These are phyloP conservation scores for Zasmidium citrigriseum DNA, from an alignment of 2,329 filamentous ascomycete species.

Conservation along the genomic window DNA sequence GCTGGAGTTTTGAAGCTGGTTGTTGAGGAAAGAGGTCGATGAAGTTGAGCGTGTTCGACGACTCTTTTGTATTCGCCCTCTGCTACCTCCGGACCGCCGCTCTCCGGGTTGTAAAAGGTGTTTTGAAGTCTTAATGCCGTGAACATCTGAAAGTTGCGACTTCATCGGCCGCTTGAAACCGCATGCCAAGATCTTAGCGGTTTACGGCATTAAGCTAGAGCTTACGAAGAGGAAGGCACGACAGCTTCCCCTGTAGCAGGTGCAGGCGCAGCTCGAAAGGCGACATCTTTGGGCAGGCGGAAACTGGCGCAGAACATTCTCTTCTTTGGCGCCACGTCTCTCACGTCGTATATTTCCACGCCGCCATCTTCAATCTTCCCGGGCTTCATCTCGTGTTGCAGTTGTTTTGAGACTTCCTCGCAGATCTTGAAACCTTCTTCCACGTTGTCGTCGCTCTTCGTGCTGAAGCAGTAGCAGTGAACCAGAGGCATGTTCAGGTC, in stretches of 20 bases:
- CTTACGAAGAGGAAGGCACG: background rate
- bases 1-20: background rate
- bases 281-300: slow-evolving; percentile 77
- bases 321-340: slow-evolving; percentile 90
- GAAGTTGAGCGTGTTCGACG: background rate
- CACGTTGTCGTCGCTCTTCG: slow-evolving; percentile 74
- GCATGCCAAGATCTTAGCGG: background rate
- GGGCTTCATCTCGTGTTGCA: slow-evolving; percentile 60
- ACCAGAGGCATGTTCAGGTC: slow-evolving; percentile 68
- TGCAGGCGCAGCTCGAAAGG: slow-evolving; percentile 36
- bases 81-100: background rate
- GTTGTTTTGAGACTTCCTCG: slow-evolving; percentile 62
- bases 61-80: background rate
- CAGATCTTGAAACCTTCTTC: slow-evolving; percentile 63
- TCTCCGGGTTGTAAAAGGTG: background rate
- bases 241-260: background rate
- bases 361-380: slow-evolving; percentile 56
- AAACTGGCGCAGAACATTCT: slow-evolving; percentile 97
- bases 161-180: background rate
- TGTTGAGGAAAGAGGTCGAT: background rate
- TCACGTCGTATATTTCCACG: slow-evolving; percentile 64
- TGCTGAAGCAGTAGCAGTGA: slow-evolving; percentile 93
- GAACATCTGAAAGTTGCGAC: background rate
- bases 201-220: background rate
- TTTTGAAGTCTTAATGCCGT: background rate